Evolutionary conservation across 2,329 filamentous ascomycete species (phyloP).

Genomic region (Sporothrix protearum): DNA sequence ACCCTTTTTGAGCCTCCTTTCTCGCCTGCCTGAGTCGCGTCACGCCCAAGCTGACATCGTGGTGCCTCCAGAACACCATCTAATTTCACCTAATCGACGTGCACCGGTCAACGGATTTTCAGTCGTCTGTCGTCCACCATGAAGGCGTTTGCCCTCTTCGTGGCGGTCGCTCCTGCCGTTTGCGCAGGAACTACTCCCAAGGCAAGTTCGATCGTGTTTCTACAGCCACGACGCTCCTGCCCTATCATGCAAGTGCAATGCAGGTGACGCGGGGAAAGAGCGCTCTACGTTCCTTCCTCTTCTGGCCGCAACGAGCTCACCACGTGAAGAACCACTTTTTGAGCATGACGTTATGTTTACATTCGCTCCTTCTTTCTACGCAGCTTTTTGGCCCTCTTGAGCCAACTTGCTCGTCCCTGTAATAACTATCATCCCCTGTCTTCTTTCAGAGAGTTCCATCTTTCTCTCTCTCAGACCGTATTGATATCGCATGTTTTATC

Average conservation of each 20-base stretch:
- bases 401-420: not conserved
- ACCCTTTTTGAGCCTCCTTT: not conserved
- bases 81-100: not conserved
- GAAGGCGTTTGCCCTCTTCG: constrained; percentile 19
- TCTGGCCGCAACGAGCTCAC: not conserved
- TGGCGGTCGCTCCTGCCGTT: constrained; percentile 19
- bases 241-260: too few species aligned
- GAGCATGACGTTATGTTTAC: not conserved
- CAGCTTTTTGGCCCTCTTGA: not conserved
- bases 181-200: not conserved
- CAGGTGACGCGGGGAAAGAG: not conserved
- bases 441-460: not conserved
- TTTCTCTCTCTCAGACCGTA: not conserved
- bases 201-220: constrained; percentile 11
- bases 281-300: not conserved
- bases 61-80: too few species aligned
- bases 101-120: not conserved
- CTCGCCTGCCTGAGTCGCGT: not conserved
- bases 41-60: too few species aligned
- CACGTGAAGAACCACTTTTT: not conserved
- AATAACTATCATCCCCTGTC: not conserved
- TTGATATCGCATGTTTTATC: too few species aligned
- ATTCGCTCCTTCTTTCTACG: not conserved
- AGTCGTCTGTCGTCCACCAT: not conserved
- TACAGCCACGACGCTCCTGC: too few species aligned